Evolutionary conservation across 495 filamentous ascomycete genomes (phyloP).

Genomic region (Penicillium alfredii): DNA sequence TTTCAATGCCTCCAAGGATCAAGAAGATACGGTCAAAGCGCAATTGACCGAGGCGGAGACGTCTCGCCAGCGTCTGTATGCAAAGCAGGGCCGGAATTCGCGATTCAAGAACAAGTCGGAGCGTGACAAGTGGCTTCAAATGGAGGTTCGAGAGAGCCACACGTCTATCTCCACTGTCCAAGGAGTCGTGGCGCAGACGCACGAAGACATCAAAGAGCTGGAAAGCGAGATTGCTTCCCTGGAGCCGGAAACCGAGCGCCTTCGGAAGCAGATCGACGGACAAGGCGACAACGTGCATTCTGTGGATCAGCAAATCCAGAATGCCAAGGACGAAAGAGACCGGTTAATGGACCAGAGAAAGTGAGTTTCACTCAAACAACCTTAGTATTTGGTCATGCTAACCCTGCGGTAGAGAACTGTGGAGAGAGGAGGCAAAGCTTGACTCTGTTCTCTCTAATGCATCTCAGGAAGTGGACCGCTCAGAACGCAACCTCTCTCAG

Average conservation of each 20-base stretch:
- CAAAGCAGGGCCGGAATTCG: slow-evolving; percentile 87
- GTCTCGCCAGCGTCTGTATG: slow-evolving; percentile 72
- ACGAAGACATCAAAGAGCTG: slow-evolving; percentile 76
- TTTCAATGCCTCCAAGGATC: slow-evolving; percentile 64
- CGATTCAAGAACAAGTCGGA: slow-evolving; percentile 84
- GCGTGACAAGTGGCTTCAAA: slow-evolving; percentile 75
- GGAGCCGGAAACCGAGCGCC: slow-evolving; percentile 63
- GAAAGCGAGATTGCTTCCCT: slow-evolving; percentile 63
- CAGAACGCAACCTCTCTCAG: slow-evolving; percentile 69
- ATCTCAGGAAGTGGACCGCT: slow-evolving; percentile 62
- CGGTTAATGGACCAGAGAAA: slow-evolving; percentile 82
- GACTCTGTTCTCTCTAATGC: slow-evolving; percentile 70
- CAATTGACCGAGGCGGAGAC: slow-evolving; percentile 72
- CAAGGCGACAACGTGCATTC: slow-evolving; percentile 66
- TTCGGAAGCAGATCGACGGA: slow-evolving; percentile 71
- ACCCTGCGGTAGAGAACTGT: slow-evolving; percentile 53
- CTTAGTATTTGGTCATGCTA: slow-evolving; percentile 11
- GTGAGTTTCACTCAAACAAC: slow-evolving; percentile 22
- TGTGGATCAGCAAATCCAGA: slow-evolving; percentile 64
- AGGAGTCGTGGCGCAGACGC: slow-evolving; percentile 71
- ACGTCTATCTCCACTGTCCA: slow-evolving; percentile 69
- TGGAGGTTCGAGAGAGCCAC: slow-evolving; percentile 77
- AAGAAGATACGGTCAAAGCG: slow-evolving; percentile 63
- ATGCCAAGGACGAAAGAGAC: slow-evolving; percentile 75
- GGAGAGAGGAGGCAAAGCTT: slow-evolving; percentile 84